Conservation (phyloP, 192 early-diverging fungal species). For the Dissophora globulifera region DNA sequence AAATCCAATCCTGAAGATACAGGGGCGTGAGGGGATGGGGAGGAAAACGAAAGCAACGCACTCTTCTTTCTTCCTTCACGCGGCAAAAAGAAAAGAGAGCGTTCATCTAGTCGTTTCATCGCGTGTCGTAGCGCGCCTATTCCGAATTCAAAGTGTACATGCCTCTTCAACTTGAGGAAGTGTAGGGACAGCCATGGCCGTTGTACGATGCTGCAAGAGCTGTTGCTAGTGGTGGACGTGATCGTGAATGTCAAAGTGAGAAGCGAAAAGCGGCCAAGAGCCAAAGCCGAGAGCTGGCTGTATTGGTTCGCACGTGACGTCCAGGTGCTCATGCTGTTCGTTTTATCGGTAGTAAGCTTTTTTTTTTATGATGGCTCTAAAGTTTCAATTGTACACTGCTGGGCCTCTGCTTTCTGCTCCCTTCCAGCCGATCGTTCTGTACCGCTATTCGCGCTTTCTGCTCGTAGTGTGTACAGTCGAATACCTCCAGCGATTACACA, state of each 20-base stretch:
- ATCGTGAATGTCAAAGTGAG: slow-evolving; percentile 5
- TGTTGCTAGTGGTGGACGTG: neutral
- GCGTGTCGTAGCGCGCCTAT: no score
- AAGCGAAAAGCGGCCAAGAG: neutral
- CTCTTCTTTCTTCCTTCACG: neutral
- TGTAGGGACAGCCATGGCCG: slow-evolving; percentile 44
- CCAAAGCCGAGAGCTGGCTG: neutral
- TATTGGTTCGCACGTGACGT: no score
- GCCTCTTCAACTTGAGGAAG: slow-evolving; percentile 50
- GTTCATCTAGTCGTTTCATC: neutral
- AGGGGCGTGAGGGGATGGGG: no score
- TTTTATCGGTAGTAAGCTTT: no score
- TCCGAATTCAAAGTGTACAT: slow-evolving; percentile 13
- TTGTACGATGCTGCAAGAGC: neutral
- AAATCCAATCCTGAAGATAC: no score
- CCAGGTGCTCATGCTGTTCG: no score
- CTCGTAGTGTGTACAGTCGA: no score
- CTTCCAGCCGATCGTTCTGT: neutral
- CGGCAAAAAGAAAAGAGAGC: no score
- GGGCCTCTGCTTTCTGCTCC: neutral
- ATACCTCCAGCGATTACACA: slow-evolving; percentile 43
- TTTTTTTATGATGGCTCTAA: no score
- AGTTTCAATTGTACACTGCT: slow-evolving; percentile 16
- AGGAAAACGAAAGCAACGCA: no score
- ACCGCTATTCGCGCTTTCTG: neutral